A percentile compares a stretch with the other conserved stretches of the same genome.
Conservation (phyloP, 2,329 filamentous ascomycete genomes). For the Aspergillus bombycis region DNA sequence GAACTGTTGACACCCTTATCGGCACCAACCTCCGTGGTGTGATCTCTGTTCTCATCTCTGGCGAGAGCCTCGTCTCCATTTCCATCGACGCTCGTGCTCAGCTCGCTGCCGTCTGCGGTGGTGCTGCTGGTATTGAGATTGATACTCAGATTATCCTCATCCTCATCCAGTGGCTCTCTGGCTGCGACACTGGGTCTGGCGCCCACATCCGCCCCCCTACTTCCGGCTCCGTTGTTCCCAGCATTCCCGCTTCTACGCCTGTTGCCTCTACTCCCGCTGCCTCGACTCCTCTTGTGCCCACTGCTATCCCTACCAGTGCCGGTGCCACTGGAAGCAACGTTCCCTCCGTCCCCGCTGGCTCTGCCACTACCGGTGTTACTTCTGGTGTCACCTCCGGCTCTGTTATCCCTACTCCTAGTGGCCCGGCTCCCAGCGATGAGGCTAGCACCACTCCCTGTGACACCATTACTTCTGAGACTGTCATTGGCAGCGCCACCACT, state of each 20-base stretch:
- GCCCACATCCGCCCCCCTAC: slow-evolving; percentile 16
- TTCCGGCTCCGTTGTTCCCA: slow-evolving; percentile 23
- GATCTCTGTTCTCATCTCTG: slow-evolving; percentile 34
- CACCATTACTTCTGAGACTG: slow-evolving; percentile 21
- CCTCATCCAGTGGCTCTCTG: slow-evolving; percentile 45
- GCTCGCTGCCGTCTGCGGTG: slow-evolving; percentile 40
- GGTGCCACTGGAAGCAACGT: neutral
- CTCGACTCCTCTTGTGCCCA: slow-evolving; percentile 8
- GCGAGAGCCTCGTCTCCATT: slow-evolving; percentile 36
- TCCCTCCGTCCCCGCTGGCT: slow-evolving; percentile 12
- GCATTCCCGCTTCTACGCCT: slow-evolving; percentile 11
- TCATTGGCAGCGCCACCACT: slow-evolving; percentile 6
- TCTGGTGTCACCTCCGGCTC: slow-evolving; percentile 23
- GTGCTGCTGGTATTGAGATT: slow-evolving; percentile 50
- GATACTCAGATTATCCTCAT: slow-evolving; percentile 57
- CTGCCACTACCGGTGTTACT: slow-evolving; percentile 19
- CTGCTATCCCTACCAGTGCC: neutral
- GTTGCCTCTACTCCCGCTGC: slow-evolving; percentile 9
- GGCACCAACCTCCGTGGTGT: slow-evolving; percentile 37
- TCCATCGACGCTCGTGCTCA: slow-evolving; percentile 38
- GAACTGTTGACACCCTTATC: slow-evolving; percentile 30
- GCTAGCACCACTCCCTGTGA: slow-evolving; percentile 23
- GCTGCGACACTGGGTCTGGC: slow-evolving; percentile 31
- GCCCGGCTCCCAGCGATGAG: slow-evolving; percentile 18
- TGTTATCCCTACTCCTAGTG: slow-evolving; percentile 13